Percentiles rank a stretch among this genome's conserved stretches.
Evolutionary conservation across 164 flowering plant genomes (phyloP).

Genomic region (Cinnamomum chago): DNA sequence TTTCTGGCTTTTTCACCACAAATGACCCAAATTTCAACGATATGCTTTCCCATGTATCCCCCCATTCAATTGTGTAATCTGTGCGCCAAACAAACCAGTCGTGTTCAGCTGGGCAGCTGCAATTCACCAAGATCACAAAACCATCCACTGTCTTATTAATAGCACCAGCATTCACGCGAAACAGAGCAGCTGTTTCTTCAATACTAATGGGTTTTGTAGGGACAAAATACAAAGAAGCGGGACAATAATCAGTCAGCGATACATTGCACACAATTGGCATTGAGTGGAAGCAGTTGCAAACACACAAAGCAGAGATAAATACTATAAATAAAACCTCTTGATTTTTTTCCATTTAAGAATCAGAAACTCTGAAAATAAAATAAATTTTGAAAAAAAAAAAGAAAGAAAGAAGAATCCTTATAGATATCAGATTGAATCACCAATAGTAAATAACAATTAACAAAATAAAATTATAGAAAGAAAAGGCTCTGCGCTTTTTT

Average conservation of each 20-base stretch:
- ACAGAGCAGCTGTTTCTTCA: slow-evolving; percentile 25
- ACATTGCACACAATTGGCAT: slow-evolving; percentile 17
- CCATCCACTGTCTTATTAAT: slow-evolving; percentile 24
- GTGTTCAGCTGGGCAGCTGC: slow-evolving; percentile 28
- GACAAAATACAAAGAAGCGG: slow-evolving; percentile 26
- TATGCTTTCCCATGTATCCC: slow-evolving; percentile 27
- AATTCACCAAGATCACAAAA: slow-evolving; percentile 22
- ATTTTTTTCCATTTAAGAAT: slow-evolving; percentile 4
- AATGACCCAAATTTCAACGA: slow-evolving; percentile 26
- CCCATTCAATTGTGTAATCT: slow-evolving; percentile 18
- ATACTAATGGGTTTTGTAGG: slow-evolving; percentile 14
- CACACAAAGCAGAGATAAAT: slow-evolving; percentile 1
- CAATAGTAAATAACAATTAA: too few species aligned
- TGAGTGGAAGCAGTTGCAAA: slow-evolving; percentile 7
- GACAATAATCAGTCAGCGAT: slow-evolving; percentile 17
- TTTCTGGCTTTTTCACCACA: slow-evolving; percentile 20
- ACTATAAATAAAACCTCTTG: neutral
- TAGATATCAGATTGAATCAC: too few species aligned
- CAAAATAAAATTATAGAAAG: too few species aligned
- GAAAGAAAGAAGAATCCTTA: too few species aligned
- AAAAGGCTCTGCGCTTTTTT: too few species aligned
- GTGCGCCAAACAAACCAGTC: slow-evolving; percentile 20
- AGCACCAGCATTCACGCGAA: slow-evolving; percentile 15
- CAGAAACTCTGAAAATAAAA: neutral
- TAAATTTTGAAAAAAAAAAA: too few species aligned